A percentile compares a stretch with the other conserved stretches of the same genome.
These are phyloP conservation scores for Phytophthora foliorum DNA, from an alignment of 352 stramenopile genomes.

Conservation along the genomic window DNA sequence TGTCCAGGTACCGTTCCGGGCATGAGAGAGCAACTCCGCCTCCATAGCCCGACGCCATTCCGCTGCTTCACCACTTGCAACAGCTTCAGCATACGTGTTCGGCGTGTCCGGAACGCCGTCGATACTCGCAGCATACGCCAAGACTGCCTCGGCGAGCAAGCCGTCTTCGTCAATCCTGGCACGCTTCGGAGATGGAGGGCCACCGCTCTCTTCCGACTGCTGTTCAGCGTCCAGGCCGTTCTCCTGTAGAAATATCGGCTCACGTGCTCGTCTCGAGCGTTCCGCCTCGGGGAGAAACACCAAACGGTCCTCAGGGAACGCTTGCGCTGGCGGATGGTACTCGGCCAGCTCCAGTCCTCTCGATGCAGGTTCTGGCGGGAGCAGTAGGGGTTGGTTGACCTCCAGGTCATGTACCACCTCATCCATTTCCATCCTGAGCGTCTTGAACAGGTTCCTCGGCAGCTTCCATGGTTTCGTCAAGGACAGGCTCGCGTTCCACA, in stretches of 20 bases:
- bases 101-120: too few relatives aligned
- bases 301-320: background rate
- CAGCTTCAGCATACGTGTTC: too few relatives aligned
- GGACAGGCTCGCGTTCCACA: too few relatives aligned
- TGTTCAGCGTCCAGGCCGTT: background rate
- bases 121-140: too few relatives aligned
- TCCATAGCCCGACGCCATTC: too few relatives aligned
- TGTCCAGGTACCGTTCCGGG: too few relatives aligned
- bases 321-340: background rate
- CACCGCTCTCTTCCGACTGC: too few relatives aligned
- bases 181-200: too few relatives aligned
- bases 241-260: background rate
- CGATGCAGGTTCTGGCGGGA: background rate
- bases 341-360: conserved; percentile 1
- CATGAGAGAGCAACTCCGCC: too few relatives aligned
- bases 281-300: background rate
- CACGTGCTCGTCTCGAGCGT: background rate
- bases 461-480: conserved; percentile 13
- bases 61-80: too few relatives aligned
- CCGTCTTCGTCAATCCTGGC: too few relatives aligned
- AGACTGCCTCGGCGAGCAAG: too few relatives aligned
- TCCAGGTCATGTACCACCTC: background rate
- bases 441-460: conserved; percentile 13
- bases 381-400: background rate
- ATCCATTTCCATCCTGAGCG: conserved; percentile 11